phyloP scores from a whole-genome alignment of 805 yeast genomes.

The Tanozyma kutaoensis region DNA sequence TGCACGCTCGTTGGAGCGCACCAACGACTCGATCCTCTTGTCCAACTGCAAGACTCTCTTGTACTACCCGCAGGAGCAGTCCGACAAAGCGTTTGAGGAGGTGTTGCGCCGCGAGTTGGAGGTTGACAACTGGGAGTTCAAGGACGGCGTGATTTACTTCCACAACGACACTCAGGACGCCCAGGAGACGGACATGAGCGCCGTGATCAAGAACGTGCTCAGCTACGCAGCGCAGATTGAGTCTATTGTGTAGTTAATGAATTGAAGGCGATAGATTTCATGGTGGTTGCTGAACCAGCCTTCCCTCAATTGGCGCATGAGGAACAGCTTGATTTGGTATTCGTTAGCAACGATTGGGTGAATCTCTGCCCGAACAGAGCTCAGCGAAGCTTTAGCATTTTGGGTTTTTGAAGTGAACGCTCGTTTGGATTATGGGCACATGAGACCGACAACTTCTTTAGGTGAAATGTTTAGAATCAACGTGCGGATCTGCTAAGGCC shows the following conservation, averaged over 20 bases:
- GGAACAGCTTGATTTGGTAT: no score
- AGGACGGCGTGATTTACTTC: constrained; percentile 37
- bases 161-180: constrained; percentile 26
- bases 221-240: constrained; percentile 86
- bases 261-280: no score
- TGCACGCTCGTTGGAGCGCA: constrained; percentile 68
- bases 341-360: no score
- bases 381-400: no score
- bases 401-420: no score
- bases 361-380: no score
- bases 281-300: no score
- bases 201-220: constrained; percentile 57
- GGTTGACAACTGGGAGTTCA: constrained; percentile 44
- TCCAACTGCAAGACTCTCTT: constrained; percentile 73
- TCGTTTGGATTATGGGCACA: no score
- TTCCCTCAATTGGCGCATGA: no score
- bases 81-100: constrained; percentile 18
- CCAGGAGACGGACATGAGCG: constrained; percentile 23
- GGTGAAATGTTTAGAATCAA: no score
- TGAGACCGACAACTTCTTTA: no score
- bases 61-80: constrained; percentile 41
- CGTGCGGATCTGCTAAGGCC: no score
- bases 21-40: constrained; percentile 65
- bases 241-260: constrained; percentile 71
- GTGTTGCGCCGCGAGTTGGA: constrained; percentile 19